Evolutionary conservation across 768 basidiomycete genomes (phyloP), one percentile per base, ranked within the genome.

Genomic region (Coprinopsis sp.): DNA sequence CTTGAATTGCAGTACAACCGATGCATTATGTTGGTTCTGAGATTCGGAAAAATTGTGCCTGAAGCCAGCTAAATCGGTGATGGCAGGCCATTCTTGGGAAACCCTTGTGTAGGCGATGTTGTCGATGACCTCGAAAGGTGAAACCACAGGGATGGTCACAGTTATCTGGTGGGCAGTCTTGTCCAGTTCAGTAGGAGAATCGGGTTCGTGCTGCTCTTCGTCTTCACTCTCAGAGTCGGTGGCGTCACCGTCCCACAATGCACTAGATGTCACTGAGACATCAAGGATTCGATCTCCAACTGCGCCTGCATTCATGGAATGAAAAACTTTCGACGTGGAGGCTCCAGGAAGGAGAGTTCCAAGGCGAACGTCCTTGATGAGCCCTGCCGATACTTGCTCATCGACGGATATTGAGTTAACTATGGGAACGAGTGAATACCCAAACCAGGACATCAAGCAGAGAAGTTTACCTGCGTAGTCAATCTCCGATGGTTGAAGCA

Each of bases 401-500:
- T 80, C 81, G 39, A 90, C 55, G 3, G 70, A 58, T 43, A 94
- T 82, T 34, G 61, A 68, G 59, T 81, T 86, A 21, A 74, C 84
- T 87, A 52, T 42, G 23, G 36, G 6, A 27, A 44, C 24, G n/a
- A 25, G 31, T 22, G 13, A 43, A 44, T 43, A 18, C 3, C 10
- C 23, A 13, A 37, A 29, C 23, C 19, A 36, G 27, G n/a, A 21
- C 13, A 38, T 19, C 21, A 6, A 18, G 33, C 38, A 41, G 16
- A 3, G 28, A 33, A 27, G 59, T 81, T 14, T 43, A 88, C 90
- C 73, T 18, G 84, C 77, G 49, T 80, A 76, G 51, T 90, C 89
- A 40, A 81, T 71, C 53, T 88, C 87, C 2, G 79, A 76, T 1
- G 92, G 92, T 44, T 91, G 90, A 27, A 97, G 64, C 47, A 95